A percentile compares a stretch with the other conserved stretches of the same genome.
These are phyloP conservation scores for Myxozyma neotropica DNA, from an alignment of 805 yeast genomes.

Conservation along the genomic window DNA sequence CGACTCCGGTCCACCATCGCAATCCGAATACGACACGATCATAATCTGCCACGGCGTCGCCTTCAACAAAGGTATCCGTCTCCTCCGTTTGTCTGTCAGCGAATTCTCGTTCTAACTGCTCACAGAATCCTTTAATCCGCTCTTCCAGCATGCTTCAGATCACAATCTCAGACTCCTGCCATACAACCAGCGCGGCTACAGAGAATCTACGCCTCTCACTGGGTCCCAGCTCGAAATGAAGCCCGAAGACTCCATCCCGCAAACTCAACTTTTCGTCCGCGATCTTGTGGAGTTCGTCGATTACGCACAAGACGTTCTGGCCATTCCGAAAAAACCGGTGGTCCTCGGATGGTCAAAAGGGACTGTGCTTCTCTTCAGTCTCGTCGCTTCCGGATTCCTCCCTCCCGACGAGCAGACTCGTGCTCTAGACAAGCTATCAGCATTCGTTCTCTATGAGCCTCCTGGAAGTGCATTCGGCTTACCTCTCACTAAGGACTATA, in stretches of 20 bases:
- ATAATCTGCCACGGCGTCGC: constrained; percentile 12
- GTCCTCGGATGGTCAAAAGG: constrained; percentile 19
- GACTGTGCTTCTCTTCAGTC: constrained; percentile 1
- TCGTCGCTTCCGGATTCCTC: constrained; percentile 6
- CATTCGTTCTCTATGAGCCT: constrained; percentile 9
- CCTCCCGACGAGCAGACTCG: not conserved
- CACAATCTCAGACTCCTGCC: constrained; percentile 4
- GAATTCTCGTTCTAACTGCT: too few relatives aligned
- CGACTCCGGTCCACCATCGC: constrained; percentile 6
- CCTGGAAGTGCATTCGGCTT: constrained; percentile 19
- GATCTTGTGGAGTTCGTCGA: constrained; percentile 5
- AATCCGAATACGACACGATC: constrained; percentile 4
- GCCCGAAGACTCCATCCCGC: constrained; percentile 1
- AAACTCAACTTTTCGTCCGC: not conserved
- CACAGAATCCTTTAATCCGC: not conserved
- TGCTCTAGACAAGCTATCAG: not conserved
- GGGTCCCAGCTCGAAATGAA: not conserved
- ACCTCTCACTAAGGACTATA: constrained; percentile 5
- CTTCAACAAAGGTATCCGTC: constrained; percentile 7
- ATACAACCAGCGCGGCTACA: constrained; percentile 19
- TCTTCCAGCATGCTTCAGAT: not conserved
- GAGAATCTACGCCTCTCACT: not conserved
- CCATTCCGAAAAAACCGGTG: constrained; percentile 4
- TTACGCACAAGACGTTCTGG: not conserved
- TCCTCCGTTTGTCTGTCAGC: too few relatives aligned